Conservation (phyloP, 2,329 filamentous ascomycete genomes). For the Curvularia spicifera region DNA sequence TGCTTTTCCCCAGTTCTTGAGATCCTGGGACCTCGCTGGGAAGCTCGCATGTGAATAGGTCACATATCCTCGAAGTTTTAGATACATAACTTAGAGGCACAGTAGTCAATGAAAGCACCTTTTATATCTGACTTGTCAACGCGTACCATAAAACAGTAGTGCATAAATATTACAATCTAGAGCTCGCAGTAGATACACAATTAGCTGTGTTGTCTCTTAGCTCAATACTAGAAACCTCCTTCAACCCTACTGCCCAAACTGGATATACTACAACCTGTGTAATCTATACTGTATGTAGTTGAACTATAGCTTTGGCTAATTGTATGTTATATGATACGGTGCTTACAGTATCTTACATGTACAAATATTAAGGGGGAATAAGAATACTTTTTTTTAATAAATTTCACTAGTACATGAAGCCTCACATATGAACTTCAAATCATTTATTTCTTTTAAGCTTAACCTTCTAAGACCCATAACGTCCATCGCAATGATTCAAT, state of each 20-base stretch:
- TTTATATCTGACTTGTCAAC: background rate
- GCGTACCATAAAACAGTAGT: background rate
- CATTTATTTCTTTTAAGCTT: background rate
- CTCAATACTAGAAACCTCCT: background rate
- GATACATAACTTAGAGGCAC: background rate
- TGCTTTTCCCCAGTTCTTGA: background rate
- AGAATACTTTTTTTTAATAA: background rate
- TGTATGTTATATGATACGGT: background rate
- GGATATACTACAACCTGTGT: background rate
- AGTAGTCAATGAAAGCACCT: background rate
- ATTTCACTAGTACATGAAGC: background rate
- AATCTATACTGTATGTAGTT: background rate
- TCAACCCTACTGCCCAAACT: background rate
- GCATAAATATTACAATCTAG: background rate
- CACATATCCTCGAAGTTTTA: background rate
- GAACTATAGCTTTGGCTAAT: background rate
- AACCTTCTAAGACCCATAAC: background rate
- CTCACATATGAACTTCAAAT: background rate
- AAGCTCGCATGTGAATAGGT: background rate
- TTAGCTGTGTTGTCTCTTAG: no score
- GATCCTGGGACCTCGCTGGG: background rate
- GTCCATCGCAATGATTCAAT: background rate
- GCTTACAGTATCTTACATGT: background rate
- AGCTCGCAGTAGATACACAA: no score
- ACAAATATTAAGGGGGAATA: background rate